Base-by-base conservation (phyloP, 148 eudicot genomes). In the Salicornia ramosissima region DNA sequence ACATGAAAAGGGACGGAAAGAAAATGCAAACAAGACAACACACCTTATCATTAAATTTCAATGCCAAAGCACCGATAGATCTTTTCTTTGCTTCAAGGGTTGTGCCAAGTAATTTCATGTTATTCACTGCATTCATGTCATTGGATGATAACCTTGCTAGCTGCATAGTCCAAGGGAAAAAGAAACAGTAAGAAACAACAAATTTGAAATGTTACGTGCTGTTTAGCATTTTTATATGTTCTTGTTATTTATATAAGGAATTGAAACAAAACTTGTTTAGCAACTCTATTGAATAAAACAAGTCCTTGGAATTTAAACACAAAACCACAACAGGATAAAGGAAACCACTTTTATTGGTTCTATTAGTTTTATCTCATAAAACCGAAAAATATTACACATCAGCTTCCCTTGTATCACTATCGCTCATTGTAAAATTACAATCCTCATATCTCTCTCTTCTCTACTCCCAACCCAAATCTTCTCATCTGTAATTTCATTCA, bases 31-130 rank as follows among this genome's bases (percentile, higher is more conserved):
- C 25, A 61, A 57, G n/a, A n/a, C n/a, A n/a, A 7, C 55, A 67
- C 79, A 92, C 98, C 94, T 92, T 92, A 76, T 82, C 84, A 80
- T 90, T 94, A 80, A 90, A 92, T 70, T 90, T 92, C 36, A 92
- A 76, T 36, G 87, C 70, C 68, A 89, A 89, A 73, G 86, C 79
- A 66, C 81, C 87, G 56, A 78, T 29, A 39, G 92, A 84, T 72
- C 85, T 87, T 77, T 90, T 90, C 77, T 90, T 88, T n/a, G 82
- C 67, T 57, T 90, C 91, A 69, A 92, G 71, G 68, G 87, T 67
- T 66, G 85, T 82, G 81, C 88, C 95, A 63, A 94, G 91, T 69
- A 88, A 82, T 78, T 86, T 88, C 87, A 94, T 87, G 71, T 94
- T 94, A 68, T 86, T 79, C 45, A 94, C 92, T 67, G 98, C 98